These are phyloP conservation scores for Amylostereum areolatum DNA, from an alignment of 1,284 basidiomycete species.

Conservation along the genomic window DNA sequence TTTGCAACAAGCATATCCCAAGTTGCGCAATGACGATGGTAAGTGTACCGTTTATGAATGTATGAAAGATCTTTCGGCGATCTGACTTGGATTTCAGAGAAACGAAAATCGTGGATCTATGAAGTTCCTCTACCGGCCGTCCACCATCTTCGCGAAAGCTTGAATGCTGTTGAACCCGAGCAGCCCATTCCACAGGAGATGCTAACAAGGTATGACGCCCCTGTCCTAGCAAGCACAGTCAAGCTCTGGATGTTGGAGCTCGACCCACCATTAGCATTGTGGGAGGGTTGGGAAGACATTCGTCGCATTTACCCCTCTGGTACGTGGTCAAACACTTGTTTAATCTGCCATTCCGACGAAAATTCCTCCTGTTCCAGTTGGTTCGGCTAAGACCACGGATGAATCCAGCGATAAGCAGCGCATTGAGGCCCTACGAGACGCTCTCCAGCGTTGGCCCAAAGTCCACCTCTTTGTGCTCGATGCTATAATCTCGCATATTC, in stretches of 20 bases:
- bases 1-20: slow-evolving; percentile 60
- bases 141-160: slow-evolving; percentile 77
- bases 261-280: slow-evolving; percentile 75
- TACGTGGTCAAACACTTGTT: slow-evolving; percentile 13
- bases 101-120: slow-evolving; percentile 90
- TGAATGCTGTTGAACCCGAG: slow-evolving; percentile 69
- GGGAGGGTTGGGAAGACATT: slow-evolving; percentile 88
- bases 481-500: slow-evolving; percentile 73
- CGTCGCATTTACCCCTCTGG: slow-evolving; percentile 74
- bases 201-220: slow-evolving; percentile 74
- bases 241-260: slow-evolving; percentile 88
- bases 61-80: neutral
- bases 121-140: slow-evolving; percentile 78
- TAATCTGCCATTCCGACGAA: too few relatives aligned
- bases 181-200: slow-evolving; percentile 61
- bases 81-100: slow-evolving; percentile 43
- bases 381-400: slow-evolving; percentile 48
- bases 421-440: slow-evolving; percentile 61
- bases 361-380: slow-evolving; percentile 30
- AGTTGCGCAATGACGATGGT: slow-evolving; percentile 61
- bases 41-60: slow-evolving; percentile 18
- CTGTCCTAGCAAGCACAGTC: slow-evolving; percentile 77
- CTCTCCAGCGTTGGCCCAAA: slow-evolving; percentile 71
- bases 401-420: slow-evolving; percentile 50
- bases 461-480: slow-evolving; percentile 83